Evolutionary conservation across 257 asterid species (phyloP).

Genomic region (Ballota nigra): DNA sequence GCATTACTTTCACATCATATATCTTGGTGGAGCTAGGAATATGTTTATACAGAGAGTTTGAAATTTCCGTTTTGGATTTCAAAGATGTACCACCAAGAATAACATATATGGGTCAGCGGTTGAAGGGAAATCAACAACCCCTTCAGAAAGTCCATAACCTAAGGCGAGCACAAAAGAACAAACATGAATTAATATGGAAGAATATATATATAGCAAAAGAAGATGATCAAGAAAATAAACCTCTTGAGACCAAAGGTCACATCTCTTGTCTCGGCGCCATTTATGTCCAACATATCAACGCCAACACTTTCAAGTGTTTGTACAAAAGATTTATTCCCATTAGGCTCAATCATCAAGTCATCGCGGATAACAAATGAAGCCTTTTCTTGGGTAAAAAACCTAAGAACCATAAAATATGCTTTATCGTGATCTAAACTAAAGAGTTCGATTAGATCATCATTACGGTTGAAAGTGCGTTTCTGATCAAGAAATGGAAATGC

Average conservation of each 20-base stretch:
- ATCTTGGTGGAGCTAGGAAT: neutral
- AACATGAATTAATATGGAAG: too few relatives aligned
- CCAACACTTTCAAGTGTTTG: neutral
- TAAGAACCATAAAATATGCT: neutral
- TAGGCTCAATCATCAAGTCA: slow-evolving; percentile 12
- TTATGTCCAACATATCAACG: neutral
- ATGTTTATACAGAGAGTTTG: too few relatives aligned
- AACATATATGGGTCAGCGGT: too few relatives aligned
- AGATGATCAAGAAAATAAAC: neutral
- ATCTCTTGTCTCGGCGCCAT: neutral
- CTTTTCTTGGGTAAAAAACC: too few relatives aligned
- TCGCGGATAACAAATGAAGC: neutral
- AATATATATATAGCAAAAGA: neutral
- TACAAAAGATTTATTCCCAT: neutral
- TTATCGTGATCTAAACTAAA: too few relatives aligned
- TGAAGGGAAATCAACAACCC: slow-evolving; percentile 4
- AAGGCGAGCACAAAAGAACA: too few relatives aligned
- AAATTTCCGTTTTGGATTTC: too few relatives aligned
- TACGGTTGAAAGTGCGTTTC: too few relatives aligned
- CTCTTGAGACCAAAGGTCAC: neutral
- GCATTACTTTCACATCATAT: neutral
- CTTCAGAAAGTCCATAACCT: slow-evolving; percentile 6
- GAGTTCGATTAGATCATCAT: too few relatives aligned
- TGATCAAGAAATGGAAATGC: too few relatives aligned
- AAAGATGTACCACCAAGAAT: neutral